Conservation (phyloP, 164 flowering plant species). For the Umbellularia californica region DNA sequence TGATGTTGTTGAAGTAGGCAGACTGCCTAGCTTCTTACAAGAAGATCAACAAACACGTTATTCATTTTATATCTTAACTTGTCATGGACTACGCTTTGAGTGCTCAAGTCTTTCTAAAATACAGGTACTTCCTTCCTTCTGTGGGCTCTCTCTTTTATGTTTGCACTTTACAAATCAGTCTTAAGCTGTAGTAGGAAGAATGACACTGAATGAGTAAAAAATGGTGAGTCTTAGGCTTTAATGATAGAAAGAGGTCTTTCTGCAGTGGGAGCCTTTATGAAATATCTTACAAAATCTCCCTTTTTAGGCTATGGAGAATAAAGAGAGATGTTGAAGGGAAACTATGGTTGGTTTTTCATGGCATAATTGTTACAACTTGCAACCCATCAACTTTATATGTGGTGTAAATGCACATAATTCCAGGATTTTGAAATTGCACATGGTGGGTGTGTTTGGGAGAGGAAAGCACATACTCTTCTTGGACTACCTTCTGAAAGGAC, state of each 20-base stretch:
- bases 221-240: too few relatives aligned
- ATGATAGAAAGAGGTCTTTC: too few relatives aligned
- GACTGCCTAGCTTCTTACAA: conserved; percentile 51
- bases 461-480: too few relatives aligned
- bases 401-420: background rate
- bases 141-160: background rate
- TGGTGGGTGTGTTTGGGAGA: too few relatives aligned
- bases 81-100: conserved; percentile 78
- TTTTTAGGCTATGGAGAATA: background rate
- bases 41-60: conserved; percentile 55
- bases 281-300: background rate
- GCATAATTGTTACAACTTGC: background rate
- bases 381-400: background rate
- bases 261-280: background rate
- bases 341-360: background rate
- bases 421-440: background rate
- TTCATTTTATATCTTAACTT: conserved; percentile 67
- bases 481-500: background rate
- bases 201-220: background rate
- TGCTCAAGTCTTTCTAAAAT: conserved; percentile 65
- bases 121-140: conserved; percentile 45
- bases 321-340: background rate
- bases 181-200: background rate
- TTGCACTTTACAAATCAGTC: background rate
- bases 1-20: conserved; percentile 75